Evolutionary conservation across 176 grass and related monocot species (phyloP), one percentile per base, ranked within the genome.

Genomic region (Paspalum vaginatum): DNA sequence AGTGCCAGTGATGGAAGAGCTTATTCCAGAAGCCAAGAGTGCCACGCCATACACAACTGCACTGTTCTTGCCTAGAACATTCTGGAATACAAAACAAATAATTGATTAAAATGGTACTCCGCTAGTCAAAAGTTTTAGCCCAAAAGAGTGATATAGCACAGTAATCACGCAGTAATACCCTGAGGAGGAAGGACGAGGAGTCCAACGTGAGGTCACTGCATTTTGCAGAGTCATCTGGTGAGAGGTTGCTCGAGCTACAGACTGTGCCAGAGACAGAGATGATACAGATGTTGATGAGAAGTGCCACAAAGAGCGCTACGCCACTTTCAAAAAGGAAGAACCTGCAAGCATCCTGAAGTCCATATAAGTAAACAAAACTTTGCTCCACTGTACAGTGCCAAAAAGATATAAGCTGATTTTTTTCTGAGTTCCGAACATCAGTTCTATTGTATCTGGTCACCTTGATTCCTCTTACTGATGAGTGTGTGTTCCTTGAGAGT

Each of bases 391-490:
- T 61, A 11, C 22, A 27, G 14, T 5, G 0, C 24, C 32, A 39
- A 20, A 74, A 57, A n/a, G n/a, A 32, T 11, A 14, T 57, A 57
- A 41, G 26, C 18, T 50, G 13, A 44, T 47, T 17, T 61, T 0
- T 11, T 17, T 7, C 51, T 41, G 18, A 59, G 59, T 59, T 75
- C 70, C 46, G 9, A 42, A 67, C 13, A n/a, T 57, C 6, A 2
- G 1, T 14, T 50, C 2, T 2, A 43, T 24, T 41, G n/a, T 26
- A 32, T 41, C 38, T 81, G 58, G 18, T 79, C 20, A 95, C 93
- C 68, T 97, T 97, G 77, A 97, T 92, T 85, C 89, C 91, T 88
- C 69, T 90, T 15, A 90, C 83, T 58, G 94, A 97, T 2, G 89
- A 56, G 0, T 91, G 77, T 0, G 89, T 97, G 51, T 90, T 94